Conservation (phyloP, 2,329 filamentous ascomycete species). For the Colletotrichum brevisporum region DNA sequence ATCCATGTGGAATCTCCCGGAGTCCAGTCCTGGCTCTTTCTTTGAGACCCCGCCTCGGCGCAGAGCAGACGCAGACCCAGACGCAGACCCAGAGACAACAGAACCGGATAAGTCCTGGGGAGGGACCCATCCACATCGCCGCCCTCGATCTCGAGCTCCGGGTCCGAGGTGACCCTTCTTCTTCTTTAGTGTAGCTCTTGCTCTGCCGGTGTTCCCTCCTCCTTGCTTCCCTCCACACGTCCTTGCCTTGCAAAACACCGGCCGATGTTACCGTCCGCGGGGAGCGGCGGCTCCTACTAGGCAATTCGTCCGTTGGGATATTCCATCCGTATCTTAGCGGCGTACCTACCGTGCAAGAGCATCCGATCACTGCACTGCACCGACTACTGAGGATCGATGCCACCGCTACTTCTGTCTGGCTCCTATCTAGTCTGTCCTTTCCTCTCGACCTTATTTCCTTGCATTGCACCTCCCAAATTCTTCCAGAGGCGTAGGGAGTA, state of each 20-base stretch:
- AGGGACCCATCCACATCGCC: background rate
- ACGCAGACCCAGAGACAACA: background rate
- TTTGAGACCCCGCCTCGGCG: slow-evolving; percentile 6
- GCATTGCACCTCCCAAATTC: slow-evolving; percentile 11
- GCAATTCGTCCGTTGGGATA: slow-evolving; percentile 1
- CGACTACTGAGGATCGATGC: slow-evolving; percentile 30
- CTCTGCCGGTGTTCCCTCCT: background rate
- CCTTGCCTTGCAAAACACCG: background rate
- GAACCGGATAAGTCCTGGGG: no score
- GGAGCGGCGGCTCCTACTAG: slow-evolving; percentile 8
- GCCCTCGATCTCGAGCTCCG: background rate
- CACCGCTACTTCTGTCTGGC: slow-evolving; percentile 33
- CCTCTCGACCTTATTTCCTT: slow-evolving; percentile 9
- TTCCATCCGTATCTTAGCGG: background rate
- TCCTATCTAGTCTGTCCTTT: slow-evolving; percentile 10
- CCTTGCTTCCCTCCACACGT: background rate
- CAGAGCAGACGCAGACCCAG: background rate
- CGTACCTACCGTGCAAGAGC: background rate
- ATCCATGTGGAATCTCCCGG: slow-evolving; percentile 15
- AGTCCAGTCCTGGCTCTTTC: background rate
- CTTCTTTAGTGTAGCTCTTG: background rate
- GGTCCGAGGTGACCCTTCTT: background rate
- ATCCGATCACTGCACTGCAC: slow-evolving; percentile 13
- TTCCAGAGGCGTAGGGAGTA: slow-evolving; percentile 7
- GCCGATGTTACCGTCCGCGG: background rate